phyloP scores from a whole-genome alignment of 148 eudicot species.

The Chenopodium suecicum region DNA sequence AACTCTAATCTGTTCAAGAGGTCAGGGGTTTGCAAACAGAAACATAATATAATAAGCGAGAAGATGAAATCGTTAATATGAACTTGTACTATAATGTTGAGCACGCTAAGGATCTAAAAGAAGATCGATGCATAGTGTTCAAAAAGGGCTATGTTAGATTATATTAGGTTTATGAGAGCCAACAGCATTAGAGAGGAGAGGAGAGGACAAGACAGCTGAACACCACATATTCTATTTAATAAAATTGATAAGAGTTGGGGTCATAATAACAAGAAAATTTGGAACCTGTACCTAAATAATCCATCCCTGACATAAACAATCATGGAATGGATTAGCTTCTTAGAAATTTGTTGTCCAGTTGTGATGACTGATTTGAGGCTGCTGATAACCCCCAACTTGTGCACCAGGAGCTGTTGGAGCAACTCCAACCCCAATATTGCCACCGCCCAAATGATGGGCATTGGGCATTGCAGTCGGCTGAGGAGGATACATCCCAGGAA shows the following conservation, averaged over 20 bases:
- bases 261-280: conserved; percentile 33
- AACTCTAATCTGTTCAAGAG: too few relatives aligned
- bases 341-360: conserved; percentile 76
- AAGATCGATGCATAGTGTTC: background rate
- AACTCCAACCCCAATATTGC: conserved; percentile 61
- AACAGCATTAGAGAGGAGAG: background rate
- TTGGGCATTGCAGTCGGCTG: conserved; percentile 62
- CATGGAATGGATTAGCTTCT: conserved; percentile 22
- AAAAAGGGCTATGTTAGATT: conserved; percentile 1
- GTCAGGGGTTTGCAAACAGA: too few relatives aligned
- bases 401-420: conserved; percentile 52
- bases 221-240: conserved; percentile 40
- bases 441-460: conserved; percentile 66
- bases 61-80: background rate
- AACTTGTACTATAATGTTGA: background rate
- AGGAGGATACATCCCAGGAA: conserved; percentile 70
- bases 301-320: conserved; percentile 26
- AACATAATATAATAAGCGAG: background rate
- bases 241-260: conserved; percentile 23
- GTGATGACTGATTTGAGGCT: conserved; percentile 71
- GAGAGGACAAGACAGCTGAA: conserved; percentile 9
- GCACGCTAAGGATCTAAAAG: background rate
- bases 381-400: conserved; percentile 70
- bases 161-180: background rate
- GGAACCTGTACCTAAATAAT: conserved; percentile 31